Conservation (phyloP, 1,284 basidiomycete species). For the Fomitopsis schrenkii region DNA sequence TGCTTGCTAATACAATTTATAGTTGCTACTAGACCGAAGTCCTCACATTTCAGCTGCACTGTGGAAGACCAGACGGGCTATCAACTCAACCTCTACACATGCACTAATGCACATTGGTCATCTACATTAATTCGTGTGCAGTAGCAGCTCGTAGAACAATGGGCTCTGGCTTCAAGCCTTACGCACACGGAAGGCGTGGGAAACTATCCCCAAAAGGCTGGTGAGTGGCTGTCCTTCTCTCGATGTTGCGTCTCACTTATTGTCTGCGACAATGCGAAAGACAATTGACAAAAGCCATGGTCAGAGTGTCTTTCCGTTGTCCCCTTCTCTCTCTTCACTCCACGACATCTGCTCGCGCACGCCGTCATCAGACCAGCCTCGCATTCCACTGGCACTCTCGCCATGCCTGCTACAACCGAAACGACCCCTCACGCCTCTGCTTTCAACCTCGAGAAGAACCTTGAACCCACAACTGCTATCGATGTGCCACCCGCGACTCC, state of each 20-base stretch:
- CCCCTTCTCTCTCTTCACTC: conserved; percentile 17
- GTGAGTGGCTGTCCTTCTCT: too few relatives aligned
- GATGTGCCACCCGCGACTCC: conserved; percentile 13
- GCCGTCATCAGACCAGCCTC: conserved; percentile 33
- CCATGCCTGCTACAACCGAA: conserved; percentile 23
- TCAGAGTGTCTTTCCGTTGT: conserved; percentile 10
- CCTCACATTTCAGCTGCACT: too few relatives aligned
- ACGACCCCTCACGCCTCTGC: conserved; percentile 25
- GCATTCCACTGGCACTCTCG: conserved; percentile 30
- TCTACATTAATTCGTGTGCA: too few relatives aligned
- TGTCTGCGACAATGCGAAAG: conserved; percentile 8
- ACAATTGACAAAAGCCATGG: conserved; percentile 32
- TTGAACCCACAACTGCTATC: conserved; percentile 19
- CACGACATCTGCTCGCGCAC: conserved; percentile 18
- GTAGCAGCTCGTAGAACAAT: too few relatives aligned
- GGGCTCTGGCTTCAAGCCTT: too few relatives aligned
- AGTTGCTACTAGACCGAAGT: too few relatives aligned
- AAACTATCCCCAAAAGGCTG: too few relatives aligned
- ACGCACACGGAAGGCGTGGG: too few relatives aligned
- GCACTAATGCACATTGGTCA: too few relatives aligned
- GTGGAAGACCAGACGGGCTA: too few relatives aligned
- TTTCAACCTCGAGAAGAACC: conserved; percentile 21
- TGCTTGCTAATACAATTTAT: too few relatives aligned
- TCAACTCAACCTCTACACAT: too few relatives aligned
- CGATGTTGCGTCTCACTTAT: conserved; percentile 8